Evolutionary conservation across 768 basidiomycete genomes (phyloP).

Genomic region (Porphyrellus cyaneotinctus): DNA sequence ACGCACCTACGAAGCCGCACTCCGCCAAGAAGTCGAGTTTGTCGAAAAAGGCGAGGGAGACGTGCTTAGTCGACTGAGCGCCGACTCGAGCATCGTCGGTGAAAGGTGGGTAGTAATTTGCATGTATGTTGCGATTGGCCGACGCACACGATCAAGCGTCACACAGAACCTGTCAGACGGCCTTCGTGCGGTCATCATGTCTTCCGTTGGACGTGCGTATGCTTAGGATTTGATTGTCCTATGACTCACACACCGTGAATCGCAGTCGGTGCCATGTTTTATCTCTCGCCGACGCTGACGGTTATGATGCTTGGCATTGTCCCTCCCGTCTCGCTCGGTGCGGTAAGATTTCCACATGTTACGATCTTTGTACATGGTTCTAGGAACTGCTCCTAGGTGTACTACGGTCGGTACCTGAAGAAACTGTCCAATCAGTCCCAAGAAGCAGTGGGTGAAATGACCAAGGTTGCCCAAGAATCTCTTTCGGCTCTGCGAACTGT

Average conservation of each 20-base stretch:
- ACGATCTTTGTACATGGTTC: constrained; percentile 6
- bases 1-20: constrained; percentile 75
- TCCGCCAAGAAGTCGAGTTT: constrained; percentile 89
- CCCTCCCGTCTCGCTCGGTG: constrained; percentile 80
- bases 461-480: constrained; percentile 83
- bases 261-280: constrained; percentile 91
- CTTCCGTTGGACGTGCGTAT: constrained; percentile 82
- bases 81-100: constrained; percentile 90
- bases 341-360: constrained; percentile 44
- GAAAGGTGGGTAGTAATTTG: constrained; percentile 55
- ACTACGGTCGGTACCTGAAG: constrained; percentile 94
- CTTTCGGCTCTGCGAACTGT: constrained; percentile 84
- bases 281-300: constrained; percentile 84
- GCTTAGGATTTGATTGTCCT: neutral
- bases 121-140: neutral
- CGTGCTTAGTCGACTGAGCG: constrained; percentile 84
- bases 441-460: constrained; percentile 94
- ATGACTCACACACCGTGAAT: neutral
- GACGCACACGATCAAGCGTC: constrained; percentile 34
- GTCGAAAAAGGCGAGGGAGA: constrained; percentile 93
- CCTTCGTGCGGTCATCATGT: constrained; percentile 82
- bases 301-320: constrained; percentile 91
- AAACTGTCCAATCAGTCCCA: constrained; percentile 89
- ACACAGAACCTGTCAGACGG: constrained; percentile 81
- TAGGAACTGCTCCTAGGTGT: constrained; percentile 52